Conservation (phyloP, 2,329 filamentous ascomycete genomes). For the Penicillium sumatraense region DNA sequence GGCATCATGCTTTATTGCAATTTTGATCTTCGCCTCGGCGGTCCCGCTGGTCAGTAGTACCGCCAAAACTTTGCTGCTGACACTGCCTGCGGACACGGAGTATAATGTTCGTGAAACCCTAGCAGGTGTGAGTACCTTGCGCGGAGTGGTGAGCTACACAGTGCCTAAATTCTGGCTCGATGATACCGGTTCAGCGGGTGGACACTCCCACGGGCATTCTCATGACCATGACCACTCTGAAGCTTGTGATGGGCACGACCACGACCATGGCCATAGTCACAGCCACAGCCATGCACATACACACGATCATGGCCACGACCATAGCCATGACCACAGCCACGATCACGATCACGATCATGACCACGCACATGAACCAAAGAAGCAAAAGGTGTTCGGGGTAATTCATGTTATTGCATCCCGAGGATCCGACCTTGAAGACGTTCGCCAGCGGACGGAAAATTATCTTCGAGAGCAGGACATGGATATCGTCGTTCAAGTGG, state of each 20-base stretch:
- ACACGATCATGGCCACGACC: constrained; percentile 35
- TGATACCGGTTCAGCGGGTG: constrained; percentile 57
- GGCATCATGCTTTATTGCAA: constrained; percentile 89
- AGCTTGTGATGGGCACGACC: too few species aligned
- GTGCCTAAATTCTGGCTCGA: constrained; percentile 94
- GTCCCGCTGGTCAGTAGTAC: constrained; percentile 85
- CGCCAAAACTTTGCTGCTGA: constrained; percentile 80
- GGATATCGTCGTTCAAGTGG: constrained; percentile 85
- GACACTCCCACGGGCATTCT: constrained; percentile 45
- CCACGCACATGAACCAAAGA: constrained; percentile 33
- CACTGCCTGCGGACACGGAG: constrained; percentile 81
- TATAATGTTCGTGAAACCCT: constrained; percentile 86
- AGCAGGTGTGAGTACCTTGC: constrained; percentile 77
- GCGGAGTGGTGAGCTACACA: constrained; percentile 83
- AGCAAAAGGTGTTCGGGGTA: constrained; percentile 68
- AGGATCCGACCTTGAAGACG: constrained; percentile 77
- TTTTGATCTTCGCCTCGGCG: constrained; percentile 90
- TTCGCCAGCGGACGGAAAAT: constrained; percentile 73
- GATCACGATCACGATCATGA: constrained; percentile 36
- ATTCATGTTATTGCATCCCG: constrained; percentile 82
- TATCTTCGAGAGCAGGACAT: constrained; percentile 74
- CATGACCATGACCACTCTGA: too few species aligned
- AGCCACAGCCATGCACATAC: constrained; percentile 30
- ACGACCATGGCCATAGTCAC: constrained; percentile 35
- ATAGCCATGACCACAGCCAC: constrained; percentile 36